These are phyloP conservation scores for Dissophora globulifera DNA, from an alignment of 192 early-diverging fungal genomes.

Conservation along the genomic window DNA sequence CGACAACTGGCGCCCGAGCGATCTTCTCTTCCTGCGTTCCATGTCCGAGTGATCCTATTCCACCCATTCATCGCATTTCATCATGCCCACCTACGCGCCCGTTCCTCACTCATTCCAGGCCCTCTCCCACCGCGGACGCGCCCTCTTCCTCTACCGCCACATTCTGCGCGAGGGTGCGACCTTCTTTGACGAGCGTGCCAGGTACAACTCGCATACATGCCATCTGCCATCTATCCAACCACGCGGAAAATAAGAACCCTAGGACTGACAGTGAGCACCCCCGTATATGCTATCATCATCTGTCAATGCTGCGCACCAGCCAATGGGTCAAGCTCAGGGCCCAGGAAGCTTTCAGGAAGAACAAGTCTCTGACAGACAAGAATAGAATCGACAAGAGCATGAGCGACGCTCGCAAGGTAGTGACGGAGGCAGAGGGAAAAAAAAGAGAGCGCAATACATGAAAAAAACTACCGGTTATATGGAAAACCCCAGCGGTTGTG, in stretches of 20 bases:
- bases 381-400: conserved; percentile 26
- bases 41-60: no score
- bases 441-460: no score
- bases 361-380: conserved; percentile 4
- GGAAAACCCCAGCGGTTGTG: no score
- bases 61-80: neutral
- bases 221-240: no score
- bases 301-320: neutral
- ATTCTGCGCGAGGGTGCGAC: conserved; percentile 27
- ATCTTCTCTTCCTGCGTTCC: no score
- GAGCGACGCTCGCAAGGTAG: conserved; percentile 40
- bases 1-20: no score
- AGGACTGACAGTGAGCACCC: no score
- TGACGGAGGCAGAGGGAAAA: no score
- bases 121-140: conserved; percentile 9
- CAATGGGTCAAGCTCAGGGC: conserved; percentile 17
- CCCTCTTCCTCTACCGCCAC: conserved; percentile 36
- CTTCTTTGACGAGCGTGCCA: conserved; percentile 51
- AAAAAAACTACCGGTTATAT: no score
- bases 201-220: conserved; percentile 6
- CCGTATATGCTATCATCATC: neutral
- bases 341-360: conserved; percentile 29
- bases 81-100: conserved; percentile 38
- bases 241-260: no score
- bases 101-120: conserved; percentile 23